Conservation (phyloP, 768 basidiomycete species). For the Boletus pseudopeckii region DNA sequence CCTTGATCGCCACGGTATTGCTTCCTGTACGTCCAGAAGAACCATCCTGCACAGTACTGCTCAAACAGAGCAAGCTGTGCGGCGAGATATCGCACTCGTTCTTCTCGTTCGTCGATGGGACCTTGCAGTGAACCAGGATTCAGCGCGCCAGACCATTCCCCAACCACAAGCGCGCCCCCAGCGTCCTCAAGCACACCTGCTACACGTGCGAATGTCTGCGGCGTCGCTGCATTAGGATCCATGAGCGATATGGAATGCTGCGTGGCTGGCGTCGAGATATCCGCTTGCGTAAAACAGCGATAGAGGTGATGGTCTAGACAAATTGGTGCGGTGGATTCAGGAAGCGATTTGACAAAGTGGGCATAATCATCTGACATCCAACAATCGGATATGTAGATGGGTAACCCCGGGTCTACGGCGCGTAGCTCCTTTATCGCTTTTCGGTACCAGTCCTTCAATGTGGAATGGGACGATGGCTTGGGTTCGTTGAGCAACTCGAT, state of each 20-base stretch:
- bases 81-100: conserved; percentile 47
- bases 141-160: conserved; percentile 77
- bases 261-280: conserved; percentile 49
- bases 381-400: conserved; percentile 72
- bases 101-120: conserved; percentile 38
- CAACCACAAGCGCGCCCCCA: conserved; percentile 60
- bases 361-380: conserved; percentile 71
- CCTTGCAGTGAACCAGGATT: conserved; percentile 61
- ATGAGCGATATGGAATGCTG: conserved; percentile 51
- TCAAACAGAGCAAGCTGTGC: conserved; percentile 71
- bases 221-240: conserved; percentile 39
- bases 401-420: conserved; percentile 49
- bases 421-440: conserved; percentile 53
- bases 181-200: conserved; percentile 32
- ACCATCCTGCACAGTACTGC: conserved; percentile 64
- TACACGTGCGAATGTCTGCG: conserved; percentile 39
- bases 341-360: conserved; percentile 43
- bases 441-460: conserved; percentile 62
- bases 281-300: conserved; percentile 67
- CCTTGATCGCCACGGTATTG: conserved; percentile 61
- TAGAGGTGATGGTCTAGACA: conserved; percentile 83
- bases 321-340: conserved; percentile 37
- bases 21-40: conserved; percentile 86
- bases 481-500: conserved; percentile 63
- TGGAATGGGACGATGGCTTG: conserved; percentile 44